Conservation (phyloP, 768 basidiomycete genomes). For the Hericium coralloides region DNA sequence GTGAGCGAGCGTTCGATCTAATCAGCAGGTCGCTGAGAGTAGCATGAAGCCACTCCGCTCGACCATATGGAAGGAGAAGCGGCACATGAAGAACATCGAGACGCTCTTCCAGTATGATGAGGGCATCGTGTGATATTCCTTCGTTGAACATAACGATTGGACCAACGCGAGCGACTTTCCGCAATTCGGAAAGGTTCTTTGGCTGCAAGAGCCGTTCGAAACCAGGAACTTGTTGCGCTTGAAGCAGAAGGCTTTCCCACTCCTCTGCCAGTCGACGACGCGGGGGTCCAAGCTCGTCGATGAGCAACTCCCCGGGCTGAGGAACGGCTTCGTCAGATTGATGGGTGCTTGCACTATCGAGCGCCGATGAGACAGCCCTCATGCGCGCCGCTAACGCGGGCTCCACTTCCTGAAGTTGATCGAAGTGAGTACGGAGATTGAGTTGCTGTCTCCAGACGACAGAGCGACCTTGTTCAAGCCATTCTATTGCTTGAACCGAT, state of each 20-base stretch:
- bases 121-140: not conserved
- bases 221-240: not conserved
- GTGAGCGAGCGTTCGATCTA: not conserved
- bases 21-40: not conserved
- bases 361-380: not conserved
- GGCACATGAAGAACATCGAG: not conserved
- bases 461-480: slow-evolving; percentile 4
- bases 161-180: not conserved
- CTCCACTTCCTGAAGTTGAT: not conserved
- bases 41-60: too few relatives aligned
- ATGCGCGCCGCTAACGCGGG: not conserved
- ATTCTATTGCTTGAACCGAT: not conserved
- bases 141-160: not conserved
- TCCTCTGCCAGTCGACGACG: not conserved
- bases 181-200: not conserved
- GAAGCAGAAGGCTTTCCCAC: not conserved
- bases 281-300: not conserved
- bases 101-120: not conserved
- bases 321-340: not conserved
- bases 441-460: slow-evolving; percentile 4
- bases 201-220: not conserved
- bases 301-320: not conserved
- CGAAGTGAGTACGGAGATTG: not conserved
- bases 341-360: not conserved
- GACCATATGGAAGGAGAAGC: not conserved